Conservation (phyloP, 352 stramenopile genomes). For the Globisporangium nodosum region DNA sequence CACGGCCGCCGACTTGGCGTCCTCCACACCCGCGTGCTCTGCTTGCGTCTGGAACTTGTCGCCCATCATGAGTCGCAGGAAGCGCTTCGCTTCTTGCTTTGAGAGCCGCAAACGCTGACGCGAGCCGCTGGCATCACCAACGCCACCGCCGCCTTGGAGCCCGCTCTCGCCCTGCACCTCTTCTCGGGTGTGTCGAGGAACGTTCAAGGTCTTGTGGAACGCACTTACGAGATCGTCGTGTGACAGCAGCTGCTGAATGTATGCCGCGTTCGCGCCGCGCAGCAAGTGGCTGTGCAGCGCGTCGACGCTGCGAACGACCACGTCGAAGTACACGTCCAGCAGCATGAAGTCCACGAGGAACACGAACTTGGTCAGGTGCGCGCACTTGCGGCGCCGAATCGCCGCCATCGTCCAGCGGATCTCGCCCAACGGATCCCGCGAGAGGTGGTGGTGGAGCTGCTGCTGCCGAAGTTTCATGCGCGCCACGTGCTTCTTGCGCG, state of each 20-base stretch:
- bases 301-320: slow-evolving; percentile 39
- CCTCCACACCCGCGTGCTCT: neutral
- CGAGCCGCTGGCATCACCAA: neutral
- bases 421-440: slow-evolving; percentile 31
- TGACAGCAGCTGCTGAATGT: slow-evolving; percentile 24
- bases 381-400: slow-evolving; percentile 51
- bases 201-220: slow-evolving; percentile 20
- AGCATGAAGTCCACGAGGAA: slow-evolving; percentile 51
- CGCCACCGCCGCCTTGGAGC: neutral
- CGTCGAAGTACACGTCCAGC: slow-evolving; percentile 31
- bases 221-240: slow-evolving; percentile 25
- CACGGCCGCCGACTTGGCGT: slow-evolving; percentile 10
- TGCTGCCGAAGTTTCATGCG: slow-evolving; percentile 13
- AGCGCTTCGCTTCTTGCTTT: slow-evolving; percentile 41
- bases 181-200: neutral
- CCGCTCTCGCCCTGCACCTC: neutral
- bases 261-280: slow-evolving; percentile 34
- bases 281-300: slow-evolving; percentile 31
- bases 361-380: slow-evolving; percentile 50
- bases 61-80: slow-evolving; percentile 35
- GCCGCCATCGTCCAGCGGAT: slow-evolving; percentile 71
- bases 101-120: slow-evolving; percentile 14
- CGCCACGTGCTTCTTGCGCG: slow-evolving; percentile 17
- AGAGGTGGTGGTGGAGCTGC: neutral
- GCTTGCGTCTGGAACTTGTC: slow-evolving; percentile 19